These are phyloP conservation scores for Brettanomyces bruxellensis DNA, from an alignment of 805 yeast species.

Conservation along the genomic window DNA sequence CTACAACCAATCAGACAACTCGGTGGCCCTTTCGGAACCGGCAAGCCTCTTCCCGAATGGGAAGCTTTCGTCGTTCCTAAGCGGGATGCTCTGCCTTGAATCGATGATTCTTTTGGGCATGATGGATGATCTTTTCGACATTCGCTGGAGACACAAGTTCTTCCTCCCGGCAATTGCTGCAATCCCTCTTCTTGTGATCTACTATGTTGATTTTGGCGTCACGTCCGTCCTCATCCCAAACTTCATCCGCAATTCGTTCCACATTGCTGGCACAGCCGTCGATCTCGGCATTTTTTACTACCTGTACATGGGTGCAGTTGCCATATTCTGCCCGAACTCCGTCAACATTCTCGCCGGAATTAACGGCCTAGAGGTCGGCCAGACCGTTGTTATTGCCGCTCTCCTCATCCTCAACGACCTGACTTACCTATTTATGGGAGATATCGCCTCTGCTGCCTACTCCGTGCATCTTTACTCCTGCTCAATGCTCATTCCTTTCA, in stretches of 20 bases:
- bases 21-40: not conserved
- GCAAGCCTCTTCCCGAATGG: constrained; percentile 58
- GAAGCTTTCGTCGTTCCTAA: constrained; percentile 75
- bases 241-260: constrained; percentile 37
- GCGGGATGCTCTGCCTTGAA: constrained; percentile 77
- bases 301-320: constrained; percentile 80
- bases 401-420: constrained; percentile 70
- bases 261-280: constrained; percentile 34
- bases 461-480: constrained; percentile 80
- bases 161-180: constrained; percentile 92
- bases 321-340: constrained; percentile 93
- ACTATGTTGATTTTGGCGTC: constrained; percentile 88
- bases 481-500: constrained; percentile 71
- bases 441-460: constrained; percentile 44
- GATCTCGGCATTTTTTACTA: constrained; percentile 80
- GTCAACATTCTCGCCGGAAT: constrained; percentile 94
- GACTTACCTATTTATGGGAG: constrained; percentile 40
- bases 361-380: constrained; percentile 96
- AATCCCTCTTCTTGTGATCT: constrained; percentile 82
- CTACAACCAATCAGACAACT: constrained; percentile 31
- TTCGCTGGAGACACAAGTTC: constrained; percentile 96
- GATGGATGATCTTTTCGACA: constrained; percentile 90
- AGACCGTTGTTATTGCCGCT: constrained; percentile 67
- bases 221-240: constrained; percentile 81
- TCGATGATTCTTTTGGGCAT: constrained; percentile 80